phyloP scores from a whole-genome alignment of 2,329 filamentous ascomycete genomes.

The Dothistroma pini region DNA sequence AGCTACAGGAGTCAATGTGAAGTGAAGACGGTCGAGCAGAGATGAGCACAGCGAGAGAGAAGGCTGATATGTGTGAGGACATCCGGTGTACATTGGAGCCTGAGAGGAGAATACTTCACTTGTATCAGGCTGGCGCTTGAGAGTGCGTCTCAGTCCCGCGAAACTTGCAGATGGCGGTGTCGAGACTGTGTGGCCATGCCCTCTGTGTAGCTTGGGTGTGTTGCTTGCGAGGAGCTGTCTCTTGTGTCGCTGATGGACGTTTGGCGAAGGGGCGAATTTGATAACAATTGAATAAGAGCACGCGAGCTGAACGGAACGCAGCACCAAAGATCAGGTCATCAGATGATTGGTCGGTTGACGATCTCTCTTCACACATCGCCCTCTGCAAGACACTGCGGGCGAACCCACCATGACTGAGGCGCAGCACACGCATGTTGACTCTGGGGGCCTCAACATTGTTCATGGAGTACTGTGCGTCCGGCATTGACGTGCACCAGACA shows the following conservation, averaged over 20 bases:
- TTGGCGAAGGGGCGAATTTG: too few relatives aligned
- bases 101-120: neutral
- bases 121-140: constrained; percentile 1
- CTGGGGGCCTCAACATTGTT: neutral
- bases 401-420: neutral
- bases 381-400: neutral
- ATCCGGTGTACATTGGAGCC: neutral
- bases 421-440: neutral
- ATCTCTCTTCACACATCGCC: neutral
- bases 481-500: neutral
- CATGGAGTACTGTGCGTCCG: neutral
- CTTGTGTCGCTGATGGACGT: too few relatives aligned
- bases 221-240: too few relatives aligned
- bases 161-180: neutral
- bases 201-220: constrained; percentile 3
- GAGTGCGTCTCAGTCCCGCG: neutral
- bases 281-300: too few relatives aligned
- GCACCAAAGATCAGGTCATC: too few relatives aligned
- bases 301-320: too few relatives aligned
- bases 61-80: neutral
- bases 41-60: neutral
- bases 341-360: too few relatives aligned
- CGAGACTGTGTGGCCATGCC: neutral
- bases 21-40: neutral
- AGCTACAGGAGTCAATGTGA: too few relatives aligned